Percentiles rank a stretch among this genome's conserved stretches.
Conservation (phyloP, 345 rosid species). For the Abelmoschus esculentus region DNA sequence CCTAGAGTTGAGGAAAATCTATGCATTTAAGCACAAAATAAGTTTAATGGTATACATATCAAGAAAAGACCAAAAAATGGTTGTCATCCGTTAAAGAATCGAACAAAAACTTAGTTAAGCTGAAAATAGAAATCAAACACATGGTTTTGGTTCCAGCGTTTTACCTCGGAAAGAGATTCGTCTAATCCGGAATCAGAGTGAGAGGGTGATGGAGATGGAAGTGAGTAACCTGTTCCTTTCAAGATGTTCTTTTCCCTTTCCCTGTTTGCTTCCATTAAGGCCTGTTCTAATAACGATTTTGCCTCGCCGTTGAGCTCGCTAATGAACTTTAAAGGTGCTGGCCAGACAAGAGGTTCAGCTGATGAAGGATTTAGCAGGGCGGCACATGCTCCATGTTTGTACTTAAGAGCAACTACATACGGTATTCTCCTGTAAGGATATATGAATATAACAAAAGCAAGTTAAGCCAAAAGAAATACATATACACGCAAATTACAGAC, state of each 20-base stretch:
- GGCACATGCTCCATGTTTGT: slow-evolving; percentile 79
- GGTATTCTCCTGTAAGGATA: slow-evolving; percentile 71
- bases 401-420: slow-evolving; percentile 62
- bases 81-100: too few species aligned
- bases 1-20: too few species aligned
- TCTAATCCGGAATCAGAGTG: slow-evolving; percentile 56
- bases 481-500: not conserved
- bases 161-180: slow-evolving; percentile 83
- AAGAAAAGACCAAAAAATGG: too few species aligned
- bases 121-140: not conserved
- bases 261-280: slow-evolving; percentile 79
- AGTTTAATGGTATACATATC: too few species aligned
- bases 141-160: not conserved
- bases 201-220: slow-evolving; percentile 67
- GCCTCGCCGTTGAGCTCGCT: slow-evolving; percentile 87
- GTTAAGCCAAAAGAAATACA: not conserved
- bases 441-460: slow-evolving; percentile 1
- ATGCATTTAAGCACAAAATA: too few species aligned
- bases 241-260: slow-evolving; percentile 79
- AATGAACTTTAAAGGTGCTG: slow-evolving; percentile 91
- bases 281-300: slow-evolving; percentile 65
- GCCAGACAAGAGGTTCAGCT: slow-evolving; percentile 98
- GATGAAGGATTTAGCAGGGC: slow-evolving; percentile 85
- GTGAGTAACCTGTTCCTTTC: slow-evolving; percentile 53
- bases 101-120: too few species aligned